Conservation (phyloP, 106 monocot genomes). For the Allium fistulosum region DNA sequence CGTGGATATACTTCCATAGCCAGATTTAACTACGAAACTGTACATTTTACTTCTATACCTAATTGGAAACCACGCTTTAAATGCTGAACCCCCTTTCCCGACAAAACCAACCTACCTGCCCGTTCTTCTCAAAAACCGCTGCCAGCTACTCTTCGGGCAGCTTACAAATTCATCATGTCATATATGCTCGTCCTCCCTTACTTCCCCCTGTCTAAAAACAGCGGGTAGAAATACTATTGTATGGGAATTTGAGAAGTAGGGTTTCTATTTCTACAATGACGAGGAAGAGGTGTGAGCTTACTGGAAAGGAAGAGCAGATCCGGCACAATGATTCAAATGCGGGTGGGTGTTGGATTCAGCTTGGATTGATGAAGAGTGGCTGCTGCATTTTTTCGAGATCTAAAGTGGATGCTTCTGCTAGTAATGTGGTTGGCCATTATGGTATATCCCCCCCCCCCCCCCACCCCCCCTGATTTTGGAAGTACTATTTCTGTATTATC, state of each 20-base stretch:
- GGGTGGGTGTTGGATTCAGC: constrained; percentile 60
- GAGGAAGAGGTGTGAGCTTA: neutral
- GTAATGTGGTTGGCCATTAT: constrained; percentile 38
- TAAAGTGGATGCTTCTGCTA: constrained; percentile 64
- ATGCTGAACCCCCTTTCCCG: too few relatives aligned
- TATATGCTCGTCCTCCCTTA: too few relatives aligned
- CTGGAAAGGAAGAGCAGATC: constrained; percentile 38
- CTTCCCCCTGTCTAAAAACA: too few relatives aligned
- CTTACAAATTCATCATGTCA: too few relatives aligned
- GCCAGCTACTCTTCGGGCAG: constrained; percentile 5
- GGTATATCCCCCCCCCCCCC: too few relatives aligned
- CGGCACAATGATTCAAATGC: constrained; percentile 20
- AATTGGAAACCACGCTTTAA: too few relatives aligned
- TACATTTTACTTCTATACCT: too few relatives aligned
- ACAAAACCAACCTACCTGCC: too few relatives aligned
- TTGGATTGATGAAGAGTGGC: constrained; percentile 31
- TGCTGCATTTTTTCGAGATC: constrained; percentile 67
- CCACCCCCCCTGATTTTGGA: neutral
- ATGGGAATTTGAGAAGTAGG: neutral
- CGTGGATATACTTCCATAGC: too few relatives aligned
- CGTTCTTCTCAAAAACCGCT: neutral
- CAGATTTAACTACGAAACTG: too few relatives aligned
- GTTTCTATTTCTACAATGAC: neutral
- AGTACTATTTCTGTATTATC: neutral
- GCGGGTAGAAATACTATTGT: neutral